These are phyloP conservation scores for Thelephora aurantiotincta DNA, from an alignment of 768 basidiomycete species.

Conservation along the genomic window DNA sequence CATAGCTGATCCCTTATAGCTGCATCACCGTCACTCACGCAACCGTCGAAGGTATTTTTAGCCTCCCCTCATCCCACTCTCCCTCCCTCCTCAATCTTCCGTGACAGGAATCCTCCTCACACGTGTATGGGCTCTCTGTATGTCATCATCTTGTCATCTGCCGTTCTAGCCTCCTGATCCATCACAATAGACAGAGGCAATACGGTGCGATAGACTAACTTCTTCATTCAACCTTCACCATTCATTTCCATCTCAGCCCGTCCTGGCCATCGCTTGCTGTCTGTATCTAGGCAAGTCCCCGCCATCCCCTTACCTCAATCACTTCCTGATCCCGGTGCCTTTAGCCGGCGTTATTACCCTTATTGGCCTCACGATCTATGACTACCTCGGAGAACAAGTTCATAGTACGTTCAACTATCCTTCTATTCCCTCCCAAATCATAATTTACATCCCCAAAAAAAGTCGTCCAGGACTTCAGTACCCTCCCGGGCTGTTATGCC, in stretches of 20 bases:
- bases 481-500: conserved; percentile 7
- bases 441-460: background rate
- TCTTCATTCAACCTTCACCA: background rate
- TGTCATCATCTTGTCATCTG: background rate
- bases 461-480: conserved; percentile 2
- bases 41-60: background rate
- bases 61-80: background rate
- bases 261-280: conserved; percentile 1
- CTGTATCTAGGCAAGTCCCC: background rate
- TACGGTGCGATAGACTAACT: background rate
- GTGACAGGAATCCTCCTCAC: conserved; percentile 3
- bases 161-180: background rate
- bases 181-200: background rate
- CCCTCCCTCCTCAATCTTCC: background rate
- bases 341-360: conserved; percentile 3
- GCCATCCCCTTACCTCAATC: background rate
- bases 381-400: conserved; percentile 5
- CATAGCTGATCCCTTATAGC: background rate
- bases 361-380: conserved; percentile 3
- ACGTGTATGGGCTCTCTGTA: conserved; percentile 7
- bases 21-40: background rate
- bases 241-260: conserved; percentile 2
- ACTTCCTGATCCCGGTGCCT: background rate
- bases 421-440: background rate
- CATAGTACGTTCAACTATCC: conserved; percentile 1